Evolutionary conservation across 768 basidiomycete genomes (phyloP).

Genomic region (Tephrocybe rancida): DNA sequence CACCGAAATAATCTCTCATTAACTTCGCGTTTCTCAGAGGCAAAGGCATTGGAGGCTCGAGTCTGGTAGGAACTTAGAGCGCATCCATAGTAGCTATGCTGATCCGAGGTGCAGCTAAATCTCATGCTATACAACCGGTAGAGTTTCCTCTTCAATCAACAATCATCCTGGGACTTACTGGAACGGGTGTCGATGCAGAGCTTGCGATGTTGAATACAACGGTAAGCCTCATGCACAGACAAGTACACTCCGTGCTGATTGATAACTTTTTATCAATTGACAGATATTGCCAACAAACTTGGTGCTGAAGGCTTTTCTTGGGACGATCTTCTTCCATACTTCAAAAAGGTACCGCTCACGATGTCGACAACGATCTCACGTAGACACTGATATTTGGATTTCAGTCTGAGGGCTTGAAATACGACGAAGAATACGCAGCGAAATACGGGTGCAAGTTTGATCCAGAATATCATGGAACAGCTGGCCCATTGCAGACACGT

Average conservation of each 20-base stretch:
- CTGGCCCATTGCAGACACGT: neutral
- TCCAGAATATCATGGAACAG: neutral
- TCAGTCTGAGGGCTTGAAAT: neutral
- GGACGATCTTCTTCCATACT: neutral
- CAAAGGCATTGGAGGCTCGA: slow-evolving; percentile 4
- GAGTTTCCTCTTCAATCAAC: neutral
- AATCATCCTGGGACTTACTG: neutral
- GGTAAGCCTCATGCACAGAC: neutral
- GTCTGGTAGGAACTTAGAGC: neutral
- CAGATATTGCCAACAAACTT: neutral
- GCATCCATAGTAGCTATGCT: neutral
- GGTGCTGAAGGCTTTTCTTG: neutral
- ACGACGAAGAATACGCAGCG: neutral
- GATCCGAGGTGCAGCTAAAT: neutral
- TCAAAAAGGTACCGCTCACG: neutral
- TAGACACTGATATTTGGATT: neutral
- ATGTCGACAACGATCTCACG: neutral
- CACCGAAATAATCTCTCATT: neutral
- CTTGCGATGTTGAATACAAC: neutral
- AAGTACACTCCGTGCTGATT: neutral
- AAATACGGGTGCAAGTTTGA: neutral
- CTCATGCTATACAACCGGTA: slow-evolving; percentile 3
- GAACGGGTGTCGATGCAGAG: neutral
- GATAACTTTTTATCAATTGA: neutral
- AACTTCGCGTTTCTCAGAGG: neutral